Conservation (phyloP, 2,329 filamentous ascomycete genomes). For the Myriosclerotinia scirpicola region DNA sequence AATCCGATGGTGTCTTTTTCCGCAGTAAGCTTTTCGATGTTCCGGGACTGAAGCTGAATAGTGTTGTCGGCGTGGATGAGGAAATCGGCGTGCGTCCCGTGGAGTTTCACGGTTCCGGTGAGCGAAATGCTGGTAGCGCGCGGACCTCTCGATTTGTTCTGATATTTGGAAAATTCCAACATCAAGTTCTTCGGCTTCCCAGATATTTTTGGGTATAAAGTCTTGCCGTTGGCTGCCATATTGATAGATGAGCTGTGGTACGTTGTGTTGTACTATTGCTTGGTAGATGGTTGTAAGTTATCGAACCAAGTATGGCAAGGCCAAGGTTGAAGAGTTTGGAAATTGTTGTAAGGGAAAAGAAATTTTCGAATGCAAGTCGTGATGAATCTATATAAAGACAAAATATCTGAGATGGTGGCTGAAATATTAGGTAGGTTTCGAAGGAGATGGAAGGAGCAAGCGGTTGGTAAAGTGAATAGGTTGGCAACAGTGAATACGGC, state of each 20-base stretch:
- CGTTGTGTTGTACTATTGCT: neutral
- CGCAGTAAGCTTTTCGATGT: slow-evolving; percentile 13
- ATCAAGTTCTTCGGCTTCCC: slow-evolving; percentile 12
- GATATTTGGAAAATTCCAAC: slow-evolving; percentile 2
- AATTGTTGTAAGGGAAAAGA: neutral
- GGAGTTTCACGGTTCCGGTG: slow-evolving; percentile 34
- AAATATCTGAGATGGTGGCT: neutral
- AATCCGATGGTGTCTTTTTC: slow-evolving; percentile 1
- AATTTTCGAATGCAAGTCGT: neutral
- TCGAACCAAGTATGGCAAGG: neutral
- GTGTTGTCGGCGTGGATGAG: slow-evolving; percentile 27
- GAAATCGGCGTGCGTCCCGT: slow-evolving; percentile 34
- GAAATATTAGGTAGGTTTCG: neutral
- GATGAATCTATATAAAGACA: neutral
- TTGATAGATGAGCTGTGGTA: neutral
- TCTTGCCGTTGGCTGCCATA: neutral
- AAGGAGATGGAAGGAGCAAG: neutral
- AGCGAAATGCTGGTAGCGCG: slow-evolving; percentile 19
- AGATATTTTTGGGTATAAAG: slow-evolving; percentile 7
- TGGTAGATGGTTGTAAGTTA: neutral
- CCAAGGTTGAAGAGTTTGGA: neutral
- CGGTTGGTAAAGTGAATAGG: neutral
- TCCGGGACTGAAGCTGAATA: slow-evolving; percentile 31
- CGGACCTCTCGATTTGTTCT: neutral
- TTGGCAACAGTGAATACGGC: neutral